phyloP scores from a whole-genome alignment of 2,329 filamentous ascomycete species.

The Cryphonectria radicalis region DNA sequence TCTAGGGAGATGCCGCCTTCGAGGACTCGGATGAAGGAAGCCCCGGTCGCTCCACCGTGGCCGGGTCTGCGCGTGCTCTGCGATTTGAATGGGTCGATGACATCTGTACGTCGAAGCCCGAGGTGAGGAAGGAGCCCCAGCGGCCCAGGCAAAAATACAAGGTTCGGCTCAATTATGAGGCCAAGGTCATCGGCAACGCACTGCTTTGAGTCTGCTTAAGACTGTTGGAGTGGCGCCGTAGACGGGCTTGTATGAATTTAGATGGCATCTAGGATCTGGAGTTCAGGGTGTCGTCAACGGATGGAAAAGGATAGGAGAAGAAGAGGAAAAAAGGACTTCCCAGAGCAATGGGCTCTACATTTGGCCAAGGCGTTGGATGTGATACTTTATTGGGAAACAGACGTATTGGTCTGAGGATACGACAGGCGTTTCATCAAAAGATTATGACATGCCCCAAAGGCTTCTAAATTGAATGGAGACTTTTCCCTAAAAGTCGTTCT shows the following conservation, averaged over 20 bases:
- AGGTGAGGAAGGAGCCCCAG: slow-evolving; percentile 1
- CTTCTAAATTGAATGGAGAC: neutral
- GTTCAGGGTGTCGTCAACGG: neutral
- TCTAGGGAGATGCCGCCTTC: slow-evolving; percentile 8
- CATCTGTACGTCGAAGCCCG: neutral
- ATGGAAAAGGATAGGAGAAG: neutral
- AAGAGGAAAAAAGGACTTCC: neutral
- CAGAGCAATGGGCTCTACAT: neutral
- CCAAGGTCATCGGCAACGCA: neutral
- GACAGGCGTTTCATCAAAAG: neutral
- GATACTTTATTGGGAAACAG: neutral
- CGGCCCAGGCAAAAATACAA: neutral
- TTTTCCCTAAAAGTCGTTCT: neutral
- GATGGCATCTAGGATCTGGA: neutral
- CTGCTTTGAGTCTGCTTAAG: slow-evolving; percentile 6
- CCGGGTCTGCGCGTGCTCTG: neutral
- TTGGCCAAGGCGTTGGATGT: slow-evolving; percentile 12
- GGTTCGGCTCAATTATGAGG: neutral
- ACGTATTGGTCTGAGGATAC: neutral
- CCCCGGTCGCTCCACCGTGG: neutral
- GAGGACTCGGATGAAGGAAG: neutral
- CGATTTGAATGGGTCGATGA: neutral
- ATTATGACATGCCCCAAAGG: neutral
- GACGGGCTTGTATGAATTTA: neutral
- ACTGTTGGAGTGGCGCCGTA: neutral